A percentile compares a stretch with the other conserved stretches of the same genome.
These are phyloP conservation scores for Galerina marginata DNA, from an alignment of 768 basidiomycete species.

Conservation along the genomic window DNA sequence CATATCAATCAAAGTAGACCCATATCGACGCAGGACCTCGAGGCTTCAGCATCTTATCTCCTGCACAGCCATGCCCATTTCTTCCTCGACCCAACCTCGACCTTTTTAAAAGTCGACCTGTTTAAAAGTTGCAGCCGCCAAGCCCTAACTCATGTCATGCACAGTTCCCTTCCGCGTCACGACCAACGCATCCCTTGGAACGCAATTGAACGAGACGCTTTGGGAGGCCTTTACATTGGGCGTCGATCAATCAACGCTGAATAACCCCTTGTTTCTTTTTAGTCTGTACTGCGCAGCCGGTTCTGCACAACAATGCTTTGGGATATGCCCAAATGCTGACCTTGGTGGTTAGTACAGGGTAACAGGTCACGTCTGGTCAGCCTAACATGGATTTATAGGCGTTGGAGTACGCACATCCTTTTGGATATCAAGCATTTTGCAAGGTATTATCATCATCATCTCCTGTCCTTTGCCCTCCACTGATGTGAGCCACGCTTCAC, in stretches of 20 bases:
- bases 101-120: too few relatives aligned
- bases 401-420: slow-evolving; percentile 21
- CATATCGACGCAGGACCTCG: too few relatives aligned
- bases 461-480: not conserved
- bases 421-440: slow-evolving; percentile 22
- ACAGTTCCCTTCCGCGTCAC: slow-evolving; percentile 6
- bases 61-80: too few relatives aligned
- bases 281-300: slow-evolving; percentile 19
- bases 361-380: not conserved
- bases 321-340: slow-evolving; percentile 24
- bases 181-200: slow-evolving; percentile 4
- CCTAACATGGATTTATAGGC: not conserved
- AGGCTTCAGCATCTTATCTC: too few relatives aligned
- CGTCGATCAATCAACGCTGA: not conserved
- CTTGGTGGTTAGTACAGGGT: slow-evolving; percentile 15
- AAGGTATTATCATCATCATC: slow-evolving; percentile 6
- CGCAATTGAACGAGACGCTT: slow-evolving; percentile 12
- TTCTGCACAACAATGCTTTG: slow-evolving; percentile 14
- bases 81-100: too few relatives aligned
- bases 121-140: too few relatives aligned
- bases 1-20: too few relatives aligned
- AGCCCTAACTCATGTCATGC: slow-evolving; percentile 10
- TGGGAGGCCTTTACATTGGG: slow-evolving; percentile 7
- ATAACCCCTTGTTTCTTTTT: slow-evolving; percentile 3
- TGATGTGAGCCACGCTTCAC: not conserved